These are phyloP conservation scores for Phalaenopsis aphrodite DNA, from an alignment of 106 monocot species.

Conservation along the genomic window DNA sequence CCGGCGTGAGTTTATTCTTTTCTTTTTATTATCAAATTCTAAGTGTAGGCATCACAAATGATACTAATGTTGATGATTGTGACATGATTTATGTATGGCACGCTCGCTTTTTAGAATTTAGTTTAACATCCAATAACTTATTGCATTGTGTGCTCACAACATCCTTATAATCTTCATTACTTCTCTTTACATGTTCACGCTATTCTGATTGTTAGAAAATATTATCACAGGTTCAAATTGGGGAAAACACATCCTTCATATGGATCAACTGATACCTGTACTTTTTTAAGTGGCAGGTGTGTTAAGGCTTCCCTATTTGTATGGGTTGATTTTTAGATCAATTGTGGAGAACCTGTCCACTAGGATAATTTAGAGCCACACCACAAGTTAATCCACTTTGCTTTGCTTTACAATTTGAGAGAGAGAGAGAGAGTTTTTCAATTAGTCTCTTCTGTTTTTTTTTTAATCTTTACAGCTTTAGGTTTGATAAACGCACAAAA, in stretches of 20 bases:
- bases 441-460: not conserved
- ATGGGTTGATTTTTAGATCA: not conserved
- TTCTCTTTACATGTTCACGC: slow-evolving; percentile 3
- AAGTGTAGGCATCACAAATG: not conserved
- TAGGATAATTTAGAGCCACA: not conserved
- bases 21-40: not conserved
- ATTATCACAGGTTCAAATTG: slow-evolving; percentile 7
- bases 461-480: not conserved
- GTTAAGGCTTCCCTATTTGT: not conserved
- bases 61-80: not conserved
- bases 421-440: not conserved
- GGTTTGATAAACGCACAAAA: not conserved
- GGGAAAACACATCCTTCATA: slow-evolving; percentile 10
- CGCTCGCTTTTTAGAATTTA: not conserved
- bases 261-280: slow-evolving; percentile 7
- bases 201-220: not conserved
- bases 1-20: not conserved
- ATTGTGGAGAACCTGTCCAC: not conserved
- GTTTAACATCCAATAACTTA: not conserved
- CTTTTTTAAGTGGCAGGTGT: slow-evolving; percentile 5
- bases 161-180: not conserved
- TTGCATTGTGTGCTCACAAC: not conserved
- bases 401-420: not conserved
- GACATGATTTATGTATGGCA: not conserved
- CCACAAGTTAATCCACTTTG: not conserved